These are phyloP conservation scores for Fusarium luffae DNA, from an alignment of 2,329 filamentous ascomycete species.

Conservation along the genomic window DNA sequence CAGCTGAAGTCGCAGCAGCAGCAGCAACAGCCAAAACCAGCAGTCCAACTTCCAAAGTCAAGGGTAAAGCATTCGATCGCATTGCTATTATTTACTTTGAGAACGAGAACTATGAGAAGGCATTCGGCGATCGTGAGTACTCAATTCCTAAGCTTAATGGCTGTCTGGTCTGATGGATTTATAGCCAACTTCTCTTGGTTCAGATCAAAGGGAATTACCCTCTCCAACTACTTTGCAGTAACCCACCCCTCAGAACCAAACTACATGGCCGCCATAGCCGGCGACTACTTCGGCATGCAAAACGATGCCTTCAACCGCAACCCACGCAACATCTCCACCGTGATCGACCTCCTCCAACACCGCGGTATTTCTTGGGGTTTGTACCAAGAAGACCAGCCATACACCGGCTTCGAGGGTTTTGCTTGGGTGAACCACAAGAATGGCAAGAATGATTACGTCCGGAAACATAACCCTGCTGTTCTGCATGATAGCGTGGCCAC, in stretches of 20 bases:
- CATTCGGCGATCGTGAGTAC: slow-evolving; percentile 67
- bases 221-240: slow-evolving; percentile 59
- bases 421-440: slow-evolving; percentile 73
- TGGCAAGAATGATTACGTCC: slow-evolving; percentile 79
- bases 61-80: slow-evolving; percentile 78
- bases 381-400: slow-evolving; percentile 84
- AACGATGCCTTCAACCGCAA: slow-evolving; percentile 68
- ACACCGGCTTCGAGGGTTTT: slow-evolving; percentile 75
- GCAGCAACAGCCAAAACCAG: slow-evolving; percentile 69
- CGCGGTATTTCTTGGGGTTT: slow-evolving; percentile 74
- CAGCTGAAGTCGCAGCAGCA: slow-evolving; percentile 63
- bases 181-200: slow-evolving; percentile 47
- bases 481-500: slow-evolving; percentile 73
- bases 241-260: slow-evolving; percentile 77
- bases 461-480: slow-evolving; percentile 80
- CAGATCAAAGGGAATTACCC: slow-evolving; percentile 46
- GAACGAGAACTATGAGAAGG: slow-evolving; percentile 76
- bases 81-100: slow-evolving; percentile 81
- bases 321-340: slow-evolving; percentile 70
- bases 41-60: slow-evolving; percentile 71
- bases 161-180: too few species aligned
- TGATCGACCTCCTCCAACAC: slow-evolving; percentile 75
- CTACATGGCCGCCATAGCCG: slow-evolving; percentile 70
- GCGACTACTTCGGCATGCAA: slow-evolving; percentile 72
- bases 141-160: too few species aligned